Base-by-base conservation (phyloP, 106 monocot genomes). In the Acorus calamus region DNA sequence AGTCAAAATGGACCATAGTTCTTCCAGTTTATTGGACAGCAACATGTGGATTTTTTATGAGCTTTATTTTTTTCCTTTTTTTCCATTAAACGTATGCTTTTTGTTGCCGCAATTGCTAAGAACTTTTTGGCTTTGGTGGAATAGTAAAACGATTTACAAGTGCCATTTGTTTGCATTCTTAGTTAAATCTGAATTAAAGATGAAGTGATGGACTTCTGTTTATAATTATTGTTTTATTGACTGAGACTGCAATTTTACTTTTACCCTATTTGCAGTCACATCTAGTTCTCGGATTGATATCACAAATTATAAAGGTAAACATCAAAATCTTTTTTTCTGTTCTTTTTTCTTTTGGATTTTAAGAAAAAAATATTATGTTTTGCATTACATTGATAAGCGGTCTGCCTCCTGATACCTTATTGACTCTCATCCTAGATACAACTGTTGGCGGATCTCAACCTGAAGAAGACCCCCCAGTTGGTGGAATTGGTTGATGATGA, bases 241-340 rank as follows among this genome's bases (percentile, higher is more conserved):
- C 10, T n/a, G 8, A 2, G 4, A 51, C 50, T 66, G 9, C 7
- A 51, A 6, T 52, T 50, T 73, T 9, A 46, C 5, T 57, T 55
- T 44, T 64, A 6, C 46, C 55, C 41, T 56, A 14, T 80, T 10
- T 86, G 79, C 84, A 94, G 94, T 80, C 86, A 62, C 89, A 94
- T 76, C 74, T 94, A 67, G 78, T 94, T 43, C 86, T 94, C 69
- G 93, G 93, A 52, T 64, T 94, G 68, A 94, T 94, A 78, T 94
- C 93, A 62, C 93, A 94, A 79, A 89, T 94, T 61, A 86, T 94
- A 55, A 94, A 94, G 93, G 93, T 94, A 83, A 8, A 41, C 53
- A 13, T 5, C 60, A 4, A 7, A 7, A 47, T 55, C 48, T 6
- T 42, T 4, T 28, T 28, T 28, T 5, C 44, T 42, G 2, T 42